Evolutionary conservation across 352 stramenopile genomes (phyloP).

Genomic region (Pythium brachiatum): DNA sequence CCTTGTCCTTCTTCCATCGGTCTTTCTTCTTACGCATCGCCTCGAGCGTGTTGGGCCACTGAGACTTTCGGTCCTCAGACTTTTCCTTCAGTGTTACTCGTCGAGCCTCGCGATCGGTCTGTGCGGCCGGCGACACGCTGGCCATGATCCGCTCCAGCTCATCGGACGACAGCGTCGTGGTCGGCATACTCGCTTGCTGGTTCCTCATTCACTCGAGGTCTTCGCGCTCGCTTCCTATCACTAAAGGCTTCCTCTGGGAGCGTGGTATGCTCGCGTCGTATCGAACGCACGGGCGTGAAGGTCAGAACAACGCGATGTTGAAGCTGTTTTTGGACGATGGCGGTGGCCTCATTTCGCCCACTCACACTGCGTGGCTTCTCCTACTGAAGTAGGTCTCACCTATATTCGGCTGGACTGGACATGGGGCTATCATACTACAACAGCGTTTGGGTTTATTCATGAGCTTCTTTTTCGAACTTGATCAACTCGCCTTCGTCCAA

Average conservation of each 20-base stretch:
- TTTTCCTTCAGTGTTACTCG: conserved; percentile 66
- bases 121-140: conserved; percentile 60
- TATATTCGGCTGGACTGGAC: neutral
- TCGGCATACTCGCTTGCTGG: conserved; percentile 23
- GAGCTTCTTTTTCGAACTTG: conserved; percentile 1
- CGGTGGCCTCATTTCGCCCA: no score
- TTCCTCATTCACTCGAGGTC: neutral
- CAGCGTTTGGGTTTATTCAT: conserved; percentile 8
- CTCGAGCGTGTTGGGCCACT: conserved; percentile 92
- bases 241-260: no score
- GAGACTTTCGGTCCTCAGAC: conserved; percentile 74
- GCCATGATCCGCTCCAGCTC: conserved; percentile 69
- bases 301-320: neutral
- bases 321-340: conserved; percentile 12
- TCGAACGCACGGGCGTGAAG: neutral
- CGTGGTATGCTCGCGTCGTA: no score
- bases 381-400: no score
- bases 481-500: neutral
- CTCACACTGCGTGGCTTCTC: no score
- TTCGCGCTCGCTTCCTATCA: no score
- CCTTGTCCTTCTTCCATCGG: conserved; percentile 88
- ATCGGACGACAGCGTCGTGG: conserved; percentile 52
- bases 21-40: conserved; percentile 89
- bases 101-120: conserved; percentile 67
- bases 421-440: neutral